phyloP scores from a whole-genome alignment of 805 yeast species.

The Ogataea paraovalis region DNA sequence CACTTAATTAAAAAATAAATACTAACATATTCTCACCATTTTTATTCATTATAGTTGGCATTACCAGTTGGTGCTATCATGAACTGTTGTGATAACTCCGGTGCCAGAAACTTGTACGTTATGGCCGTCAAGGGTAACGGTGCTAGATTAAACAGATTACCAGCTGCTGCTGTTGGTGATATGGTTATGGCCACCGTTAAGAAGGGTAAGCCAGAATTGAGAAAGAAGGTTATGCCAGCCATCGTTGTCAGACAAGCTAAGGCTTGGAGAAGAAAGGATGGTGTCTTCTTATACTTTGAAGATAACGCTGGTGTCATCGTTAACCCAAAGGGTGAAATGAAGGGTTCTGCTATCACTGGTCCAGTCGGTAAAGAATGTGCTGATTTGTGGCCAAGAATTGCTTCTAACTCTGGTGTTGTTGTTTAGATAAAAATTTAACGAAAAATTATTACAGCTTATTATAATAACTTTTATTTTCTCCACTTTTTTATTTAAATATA shows the following conservation, averaged over 20 bases:
- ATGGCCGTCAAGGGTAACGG: conserved; percentile 98
- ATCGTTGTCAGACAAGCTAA: conserved; percentile 98
- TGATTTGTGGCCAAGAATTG: conserved; percentile 99
- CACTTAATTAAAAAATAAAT: no score
- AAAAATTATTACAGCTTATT: conserved; percentile 3
- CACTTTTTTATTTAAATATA: conserved; percentile 16
- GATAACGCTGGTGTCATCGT: conserved; percentile 99
- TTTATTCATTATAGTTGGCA: conserved; percentile 70
- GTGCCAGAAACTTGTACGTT: conserved; percentile 99
- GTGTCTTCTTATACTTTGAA: conserved; percentile 98
- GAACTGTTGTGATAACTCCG: conserved; percentile 99
- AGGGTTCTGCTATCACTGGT: conserved; percentile 99
- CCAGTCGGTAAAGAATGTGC: conserved; percentile 99
- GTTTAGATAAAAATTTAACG: conserved; percentile 52
- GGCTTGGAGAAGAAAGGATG: conserved; percentile 99
- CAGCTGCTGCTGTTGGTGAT: conserved; percentile 99
- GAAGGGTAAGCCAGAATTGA: conserved; percentile 99
- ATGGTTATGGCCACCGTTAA: conserved; percentile 99
- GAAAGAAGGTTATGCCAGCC: conserved; percentile 99
- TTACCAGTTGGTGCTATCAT: conserved; percentile 99
- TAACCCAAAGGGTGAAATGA: conserved; percentile 99
- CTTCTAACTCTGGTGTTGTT: conserved; percentile 99
- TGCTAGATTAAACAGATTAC: conserved; percentile 99
- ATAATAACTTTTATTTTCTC: conserved; percentile 2
- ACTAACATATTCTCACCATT: conserved; percentile 16